Percentiles rank a stretch among this genome's conserved stretches.
These are phyloP conservation scores for Cicer bijugum DNA, from an alignment of 306 rosid species.

Conservation along the genomic window DNA sequence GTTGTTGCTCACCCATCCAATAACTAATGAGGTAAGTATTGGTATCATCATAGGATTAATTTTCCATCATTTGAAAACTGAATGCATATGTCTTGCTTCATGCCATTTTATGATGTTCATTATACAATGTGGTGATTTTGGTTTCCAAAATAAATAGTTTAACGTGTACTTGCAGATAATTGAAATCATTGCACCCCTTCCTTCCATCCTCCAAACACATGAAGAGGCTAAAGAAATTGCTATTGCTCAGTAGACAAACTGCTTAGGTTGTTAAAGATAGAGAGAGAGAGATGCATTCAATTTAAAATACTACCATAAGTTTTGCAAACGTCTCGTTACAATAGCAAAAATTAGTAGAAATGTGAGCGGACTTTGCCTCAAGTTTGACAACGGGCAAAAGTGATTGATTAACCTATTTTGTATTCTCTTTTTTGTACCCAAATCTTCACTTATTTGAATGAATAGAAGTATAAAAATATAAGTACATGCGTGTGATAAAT, in stretches of 20 bases:
- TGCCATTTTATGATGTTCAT: neutral
- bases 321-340: too few relatives aligned
- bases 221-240: constrained; percentile 37
- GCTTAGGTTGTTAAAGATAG: constrained; percentile 6
- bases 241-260: neutral
- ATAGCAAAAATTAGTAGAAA: neutral
- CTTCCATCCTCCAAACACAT: constrained; percentile 56
- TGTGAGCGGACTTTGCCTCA: neutral
- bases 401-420: neutral
- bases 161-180: constrained; percentile 52
- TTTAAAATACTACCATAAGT: neutral
- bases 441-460: neutral
- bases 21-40: constrained; percentile 64
- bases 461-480: too few relatives aligned
- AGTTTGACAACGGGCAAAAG: neutral
- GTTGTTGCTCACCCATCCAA: constrained; percentile 70
- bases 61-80: constrained; percentile 1
- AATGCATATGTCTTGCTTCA: constrained; percentile 18
- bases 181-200: constrained; percentile 68
- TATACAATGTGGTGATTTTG: neutral
- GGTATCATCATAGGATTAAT: neutral
- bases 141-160: constrained; percentile 6
- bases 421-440: neutral
- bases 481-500: too few relatives aligned
- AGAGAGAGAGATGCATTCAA: neutral